These are phyloP conservation scores for Entophlyctis helioformis DNA, from an alignment of 192 early-diverging fungal species.

Conservation along the genomic window DNA sequence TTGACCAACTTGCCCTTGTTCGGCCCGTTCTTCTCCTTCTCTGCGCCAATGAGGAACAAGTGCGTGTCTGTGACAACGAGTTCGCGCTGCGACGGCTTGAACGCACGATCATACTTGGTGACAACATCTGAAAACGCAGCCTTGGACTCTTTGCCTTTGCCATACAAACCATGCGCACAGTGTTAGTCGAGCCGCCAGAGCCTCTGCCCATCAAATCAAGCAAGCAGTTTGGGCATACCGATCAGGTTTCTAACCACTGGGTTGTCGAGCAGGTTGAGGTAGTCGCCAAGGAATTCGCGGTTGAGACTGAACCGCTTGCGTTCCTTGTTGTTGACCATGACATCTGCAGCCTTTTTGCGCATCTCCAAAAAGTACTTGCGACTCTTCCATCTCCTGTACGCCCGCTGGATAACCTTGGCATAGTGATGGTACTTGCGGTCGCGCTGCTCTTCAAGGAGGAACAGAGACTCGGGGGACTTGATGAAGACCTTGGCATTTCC, in stretches of 20 bases:
- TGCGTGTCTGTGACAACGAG: conserved; percentile 35
- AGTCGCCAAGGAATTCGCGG: conserved; percentile 85
- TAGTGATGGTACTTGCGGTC: conserved; percentile 95
- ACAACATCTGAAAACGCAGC: conserved; percentile 33
- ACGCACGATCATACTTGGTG: conserved; percentile 48
- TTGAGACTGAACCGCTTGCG: conserved; percentile 79
- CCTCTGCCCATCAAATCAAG: background rate
- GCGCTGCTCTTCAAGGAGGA: conserved; percentile 80
- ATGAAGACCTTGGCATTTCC: conserved; percentile 93
- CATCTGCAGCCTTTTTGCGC: conserved; percentile 85
- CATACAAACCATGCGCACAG: too few relatives aligned
- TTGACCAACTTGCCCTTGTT: conserved; percentile 52
- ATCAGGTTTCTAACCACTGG: conserved; percentile 39
- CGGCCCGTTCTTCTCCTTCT: conserved; percentile 41
- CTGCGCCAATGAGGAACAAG: conserved; percentile 36
- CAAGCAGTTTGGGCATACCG: conserved; percentile 17
- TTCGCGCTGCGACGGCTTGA: conserved; percentile 34
- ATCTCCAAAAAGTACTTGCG: conserved; percentile 80
- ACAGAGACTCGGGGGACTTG: conserved; percentile 86
- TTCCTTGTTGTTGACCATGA: conserved; percentile 84
- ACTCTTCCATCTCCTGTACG: conserved; percentile 80
- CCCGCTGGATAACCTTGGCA: conserved; percentile 85
- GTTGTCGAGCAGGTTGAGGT: conserved; percentile 55
- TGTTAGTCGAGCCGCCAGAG: too few relatives aligned
- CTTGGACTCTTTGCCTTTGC: conserved; percentile 41